Evolutionary conservation across 192 early-diverging fungal genomes (phyloP).

Genomic region (Coemansia sp.): DNA sequence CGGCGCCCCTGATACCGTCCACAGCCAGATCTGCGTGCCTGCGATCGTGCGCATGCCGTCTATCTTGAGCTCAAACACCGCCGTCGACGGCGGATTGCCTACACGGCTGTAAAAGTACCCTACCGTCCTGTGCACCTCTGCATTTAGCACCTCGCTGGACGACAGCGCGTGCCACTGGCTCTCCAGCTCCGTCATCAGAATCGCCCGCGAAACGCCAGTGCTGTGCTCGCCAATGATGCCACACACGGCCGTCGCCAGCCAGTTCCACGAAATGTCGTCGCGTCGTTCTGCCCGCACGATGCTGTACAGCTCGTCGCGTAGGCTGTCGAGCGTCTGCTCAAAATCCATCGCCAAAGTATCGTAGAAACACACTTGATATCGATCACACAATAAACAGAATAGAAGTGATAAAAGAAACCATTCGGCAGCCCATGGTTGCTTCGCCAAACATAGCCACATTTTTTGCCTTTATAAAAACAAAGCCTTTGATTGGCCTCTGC

Average conservation of each 20-base stretch:
- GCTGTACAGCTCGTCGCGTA: constrained; percentile 24
- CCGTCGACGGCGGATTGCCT: constrained; percentile 14
- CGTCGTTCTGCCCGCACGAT: constrained; percentile 10
- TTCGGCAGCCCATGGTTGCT: neutral
- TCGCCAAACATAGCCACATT: neutral
- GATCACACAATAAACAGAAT: constrained; percentile 1
- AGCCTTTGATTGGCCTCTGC: too few species aligned
- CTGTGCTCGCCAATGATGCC: constrained; percentile 26
- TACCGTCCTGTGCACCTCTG: constrained; percentile 23
- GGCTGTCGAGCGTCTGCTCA: constrained; percentile 10
- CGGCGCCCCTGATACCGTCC: constrained; percentile 38
- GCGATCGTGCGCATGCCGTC: constrained; percentile 18
- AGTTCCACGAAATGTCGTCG: constrained; percentile 41
- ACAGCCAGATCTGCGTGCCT: constrained; percentile 37
- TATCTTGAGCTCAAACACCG: constrained; percentile 25
- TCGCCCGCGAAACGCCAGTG: constrained; percentile 37
- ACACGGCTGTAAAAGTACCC: constrained; percentile 27
- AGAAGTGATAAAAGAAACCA: neutral
- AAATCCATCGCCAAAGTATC: constrained; percentile 34
- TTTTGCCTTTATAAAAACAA: too few species aligned
- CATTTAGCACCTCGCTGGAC: constrained; percentile 20
- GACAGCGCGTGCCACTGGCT: constrained; percentile 28
- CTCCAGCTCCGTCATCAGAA: constrained; percentile 43
- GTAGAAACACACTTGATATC: neutral
- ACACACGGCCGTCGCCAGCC: constrained; percentile 17